Evolutionary conservation across 2,329 filamentous ascomycete species (phyloP).

Genomic region (Parafenestella ontariensis): DNA sequence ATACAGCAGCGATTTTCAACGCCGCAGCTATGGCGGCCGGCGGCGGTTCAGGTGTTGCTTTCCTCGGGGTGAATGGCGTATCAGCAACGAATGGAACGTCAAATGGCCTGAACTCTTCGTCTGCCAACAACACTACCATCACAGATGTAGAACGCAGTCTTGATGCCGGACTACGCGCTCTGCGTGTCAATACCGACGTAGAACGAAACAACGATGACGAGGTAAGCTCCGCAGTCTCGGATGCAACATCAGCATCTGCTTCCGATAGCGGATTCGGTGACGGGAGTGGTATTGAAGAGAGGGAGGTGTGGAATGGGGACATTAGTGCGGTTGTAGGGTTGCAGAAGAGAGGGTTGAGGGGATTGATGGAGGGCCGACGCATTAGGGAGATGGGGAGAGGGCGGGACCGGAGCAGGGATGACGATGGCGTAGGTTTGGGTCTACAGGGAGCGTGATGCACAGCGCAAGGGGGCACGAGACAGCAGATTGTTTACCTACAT

Average conservation of each 20-base stretch:
- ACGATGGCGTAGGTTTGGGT: slow-evolving; percentile 38
- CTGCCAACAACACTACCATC: slow-evolving; percentile 10
- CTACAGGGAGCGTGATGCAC: slow-evolving; percentile 26
- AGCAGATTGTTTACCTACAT: slow-evolving; percentile 13
- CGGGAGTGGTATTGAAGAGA: slow-evolving; percentile 48
- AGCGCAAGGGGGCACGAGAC: background rate
- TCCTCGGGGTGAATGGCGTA: slow-evolving; percentile 47
- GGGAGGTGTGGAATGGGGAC: slow-evolving; percentile 81
- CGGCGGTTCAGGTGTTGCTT: slow-evolving; percentile 83
- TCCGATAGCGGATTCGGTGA: slow-evolving; percentile 45
- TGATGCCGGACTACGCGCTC: slow-evolving; percentile 45
- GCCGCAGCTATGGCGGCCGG: slow-evolving; percentile 97
- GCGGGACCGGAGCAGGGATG: slow-evolving; percentile 43
- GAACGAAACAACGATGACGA: slow-evolving; percentile 42
- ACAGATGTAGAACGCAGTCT: slow-evolving; percentile 35
- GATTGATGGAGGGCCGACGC: slow-evolving; percentile 91
- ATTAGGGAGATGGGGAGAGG: slow-evolving; percentile 73
- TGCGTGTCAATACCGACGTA: slow-evolving; percentile 61
- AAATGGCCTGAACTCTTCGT: slow-evolving; percentile 24
- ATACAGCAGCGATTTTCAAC: slow-evolving; percentile 97
- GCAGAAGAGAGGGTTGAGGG: slow-evolving; percentile 90
- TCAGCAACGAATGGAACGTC: slow-evolving; percentile 34
- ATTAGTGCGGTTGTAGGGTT: slow-evolving; percentile 90
- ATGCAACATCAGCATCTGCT: slow-evolving; percentile 39
- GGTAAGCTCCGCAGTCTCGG: slow-evolving; percentile 41